Conservation (phyloP, 768 basidiomycete genomes). For the Lyophyllum shimeji region DNA sequence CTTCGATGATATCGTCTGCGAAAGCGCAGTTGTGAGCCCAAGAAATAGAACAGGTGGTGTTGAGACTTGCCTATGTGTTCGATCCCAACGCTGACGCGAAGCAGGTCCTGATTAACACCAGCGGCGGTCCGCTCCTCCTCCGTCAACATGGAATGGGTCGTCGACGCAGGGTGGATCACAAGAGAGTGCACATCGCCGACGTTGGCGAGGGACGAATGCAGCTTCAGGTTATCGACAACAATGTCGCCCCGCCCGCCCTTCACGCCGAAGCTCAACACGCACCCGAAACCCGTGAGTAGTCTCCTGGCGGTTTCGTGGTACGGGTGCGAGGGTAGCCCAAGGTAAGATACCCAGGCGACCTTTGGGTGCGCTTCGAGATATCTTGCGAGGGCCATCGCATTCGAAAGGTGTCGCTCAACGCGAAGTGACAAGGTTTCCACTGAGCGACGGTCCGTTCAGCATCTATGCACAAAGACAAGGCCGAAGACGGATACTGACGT, state of each 20-base stretch:
- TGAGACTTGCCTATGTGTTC: slow-evolving; percentile 14
- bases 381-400: slow-evolving; percentile 40
- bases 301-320: slow-evolving; percentile 50
- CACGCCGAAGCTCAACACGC: slow-evolving; percentile 64
- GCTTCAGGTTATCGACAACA: slow-evolving; percentile 38
- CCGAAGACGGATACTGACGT: background rate
- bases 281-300: slow-evolving; percentile 50
- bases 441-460: background rate
- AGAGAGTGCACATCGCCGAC: slow-evolving; percentile 56
- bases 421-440: slow-evolving; percentile 63
- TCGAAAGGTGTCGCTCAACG: slow-evolving; percentile 55
- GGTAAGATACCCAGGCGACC: slow-evolving; percentile 64
- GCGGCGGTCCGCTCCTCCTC: slow-evolving; percentile 46
- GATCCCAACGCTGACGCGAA: slow-evolving; percentile 42
- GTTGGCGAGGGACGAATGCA: slow-evolving; percentile 37
- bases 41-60: background rate
- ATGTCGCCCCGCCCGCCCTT: slow-evolving; percentile 36
- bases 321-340: slow-evolving; percentile 52
- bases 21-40: no score
- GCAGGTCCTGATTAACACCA: slow-evolving; percentile 58
- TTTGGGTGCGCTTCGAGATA: slow-evolving; percentile 56
- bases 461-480: background rate
- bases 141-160: slow-evolving; percentile 59
- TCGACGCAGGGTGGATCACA: slow-evolving; percentile 61
- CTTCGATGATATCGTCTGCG: slow-evolving; percentile 14